A percentile compares a stretch with the other conserved stretches of the same genome.
These are phyloP conservation scores for Amylocystis lapponica DNA, from an alignment of 768 basidiomycete genomes.

Conservation along the genomic window DNA sequence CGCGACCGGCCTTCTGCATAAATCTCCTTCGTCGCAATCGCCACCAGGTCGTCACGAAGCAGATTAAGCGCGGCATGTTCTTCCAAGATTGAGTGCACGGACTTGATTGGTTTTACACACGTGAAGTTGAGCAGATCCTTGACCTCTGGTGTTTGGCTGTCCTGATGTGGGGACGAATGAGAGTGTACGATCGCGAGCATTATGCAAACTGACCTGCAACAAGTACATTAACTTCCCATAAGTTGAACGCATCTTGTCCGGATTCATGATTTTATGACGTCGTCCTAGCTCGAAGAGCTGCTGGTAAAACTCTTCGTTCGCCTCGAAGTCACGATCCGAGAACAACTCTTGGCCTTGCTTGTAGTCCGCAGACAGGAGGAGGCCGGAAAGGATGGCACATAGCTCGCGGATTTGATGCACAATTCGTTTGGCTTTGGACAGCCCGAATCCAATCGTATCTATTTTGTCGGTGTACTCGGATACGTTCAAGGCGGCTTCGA, in stretches of 20 bases:
- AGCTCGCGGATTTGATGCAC: constrained; percentile 84
- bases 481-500: constrained; percentile 80
- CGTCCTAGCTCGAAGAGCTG: constrained; percentile 76
- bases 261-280: constrained; percentile 89
- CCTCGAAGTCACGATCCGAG: constrained; percentile 72
- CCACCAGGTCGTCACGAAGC: constrained; percentile 71
- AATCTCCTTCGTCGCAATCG: constrained; percentile 78
- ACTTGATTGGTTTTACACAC: constrained; percentile 72
- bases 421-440: constrained; percentile 82
- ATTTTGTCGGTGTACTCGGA: constrained; percentile 91
- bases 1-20: constrained; percentile 63
- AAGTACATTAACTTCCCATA: constrained; percentile 85
- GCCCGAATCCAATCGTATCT: constrained; percentile 71
- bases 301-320: constrained; percentile 78
- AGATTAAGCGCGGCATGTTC: constrained; percentile 57
- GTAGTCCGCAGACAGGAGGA: constrained; percentile 79
- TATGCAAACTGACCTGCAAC: constrained; percentile 61
- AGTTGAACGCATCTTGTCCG: constrained; percentile 85
- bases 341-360: constrained; percentile 87
- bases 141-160: constrained; percentile 81
- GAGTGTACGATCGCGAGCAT: too few species aligned
- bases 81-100: constrained; percentile 65
- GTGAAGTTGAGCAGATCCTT: constrained; percentile 75
- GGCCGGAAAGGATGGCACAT: constrained; percentile 82
- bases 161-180: constrained; percentile 35